Conservation (phyloP, 2,329 filamentous ascomycete species). For the Colletotrichum cereale region DNA sequence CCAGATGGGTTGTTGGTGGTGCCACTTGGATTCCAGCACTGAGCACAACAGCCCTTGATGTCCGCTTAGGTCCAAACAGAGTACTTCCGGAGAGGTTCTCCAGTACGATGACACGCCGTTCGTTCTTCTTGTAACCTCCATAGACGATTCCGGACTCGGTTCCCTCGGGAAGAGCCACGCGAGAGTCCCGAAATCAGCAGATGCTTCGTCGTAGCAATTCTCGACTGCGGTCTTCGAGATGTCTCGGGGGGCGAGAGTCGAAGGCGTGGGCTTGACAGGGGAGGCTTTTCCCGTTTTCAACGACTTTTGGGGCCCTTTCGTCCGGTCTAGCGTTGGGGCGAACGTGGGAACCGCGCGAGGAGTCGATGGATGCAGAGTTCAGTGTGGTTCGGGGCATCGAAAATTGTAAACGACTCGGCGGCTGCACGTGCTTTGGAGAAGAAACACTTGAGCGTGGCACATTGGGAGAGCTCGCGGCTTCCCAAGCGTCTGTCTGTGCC, state of each 20-base stretch:
- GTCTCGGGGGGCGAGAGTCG: slow-evolving; percentile 8
- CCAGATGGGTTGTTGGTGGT: no score
- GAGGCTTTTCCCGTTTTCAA: not conserved
- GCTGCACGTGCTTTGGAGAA: not conserved
- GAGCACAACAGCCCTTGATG: not conserved
- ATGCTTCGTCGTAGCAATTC: not conserved
- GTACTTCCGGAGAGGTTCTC: not conserved
- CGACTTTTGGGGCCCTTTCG: not conserved
- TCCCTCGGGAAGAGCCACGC: no score
- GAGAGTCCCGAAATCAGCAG: not conserved
- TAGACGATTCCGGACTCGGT: not conserved
- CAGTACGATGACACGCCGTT: not conserved
- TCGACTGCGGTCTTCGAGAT: slow-evolving; percentile 2
- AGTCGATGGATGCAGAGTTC: not conserved
- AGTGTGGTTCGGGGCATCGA: not conserved
- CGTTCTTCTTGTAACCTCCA: not conserved
- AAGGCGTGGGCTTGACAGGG: not conserved
- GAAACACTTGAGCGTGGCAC: not conserved
- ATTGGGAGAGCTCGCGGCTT: not conserved
- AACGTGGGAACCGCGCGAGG: not conserved
- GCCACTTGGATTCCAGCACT: not conserved
- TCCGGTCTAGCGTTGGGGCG: not conserved
- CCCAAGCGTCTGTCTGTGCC: not conserved
- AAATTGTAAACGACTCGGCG: not conserved
- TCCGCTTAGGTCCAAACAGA: not conserved